Conservation (phyloP, 192 early-diverging fungal species). For the Chytriomyces sp. region DNA sequence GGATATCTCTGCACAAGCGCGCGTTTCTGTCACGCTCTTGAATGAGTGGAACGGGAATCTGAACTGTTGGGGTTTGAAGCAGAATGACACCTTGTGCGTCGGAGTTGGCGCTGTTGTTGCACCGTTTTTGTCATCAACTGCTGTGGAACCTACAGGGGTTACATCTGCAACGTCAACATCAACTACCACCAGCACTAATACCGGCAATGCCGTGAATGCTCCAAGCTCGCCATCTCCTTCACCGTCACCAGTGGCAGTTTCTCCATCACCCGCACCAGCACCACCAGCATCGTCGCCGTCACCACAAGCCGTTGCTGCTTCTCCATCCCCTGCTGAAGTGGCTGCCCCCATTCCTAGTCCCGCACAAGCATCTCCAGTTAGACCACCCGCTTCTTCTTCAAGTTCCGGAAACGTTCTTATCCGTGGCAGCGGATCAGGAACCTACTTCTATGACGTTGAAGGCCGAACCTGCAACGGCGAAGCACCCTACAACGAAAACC, state of each 20-base stretch:
- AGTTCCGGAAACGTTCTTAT: conserved; percentile 1
- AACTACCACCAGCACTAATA: neutral
- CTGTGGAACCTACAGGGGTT: neutral
- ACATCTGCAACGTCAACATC: neutral
- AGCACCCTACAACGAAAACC: neutral
- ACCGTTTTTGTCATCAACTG: neutral
- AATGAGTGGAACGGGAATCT: conserved; percentile 10
- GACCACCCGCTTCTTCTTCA: neutral
- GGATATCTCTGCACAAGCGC: neutral
- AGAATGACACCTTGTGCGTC: conserved; percentile 28
- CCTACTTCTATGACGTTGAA: conserved; percentile 6
- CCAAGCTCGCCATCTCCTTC: neutral
- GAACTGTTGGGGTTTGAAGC: conserved; percentile 26
- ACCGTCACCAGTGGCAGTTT: neutral
- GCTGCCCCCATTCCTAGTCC: neutral
- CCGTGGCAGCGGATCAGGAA: neutral
- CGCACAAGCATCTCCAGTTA: neutral
- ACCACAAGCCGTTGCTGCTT: neutral
- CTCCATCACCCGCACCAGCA: neutral
- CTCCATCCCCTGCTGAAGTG: neutral
- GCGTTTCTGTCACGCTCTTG: conserved; percentile 21
- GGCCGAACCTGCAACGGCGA: conserved; percentile 2
- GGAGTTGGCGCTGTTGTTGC: conserved; percentile 8
- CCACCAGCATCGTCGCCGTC: neutral
- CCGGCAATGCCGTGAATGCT: neutral